A percentile compares a stretch with the other conserved stretches of the same genome.
phyloP scores from a whole-genome alignment of 352 stramenopile genomes.

The Pythium rhizo-oryzae region DNA sequence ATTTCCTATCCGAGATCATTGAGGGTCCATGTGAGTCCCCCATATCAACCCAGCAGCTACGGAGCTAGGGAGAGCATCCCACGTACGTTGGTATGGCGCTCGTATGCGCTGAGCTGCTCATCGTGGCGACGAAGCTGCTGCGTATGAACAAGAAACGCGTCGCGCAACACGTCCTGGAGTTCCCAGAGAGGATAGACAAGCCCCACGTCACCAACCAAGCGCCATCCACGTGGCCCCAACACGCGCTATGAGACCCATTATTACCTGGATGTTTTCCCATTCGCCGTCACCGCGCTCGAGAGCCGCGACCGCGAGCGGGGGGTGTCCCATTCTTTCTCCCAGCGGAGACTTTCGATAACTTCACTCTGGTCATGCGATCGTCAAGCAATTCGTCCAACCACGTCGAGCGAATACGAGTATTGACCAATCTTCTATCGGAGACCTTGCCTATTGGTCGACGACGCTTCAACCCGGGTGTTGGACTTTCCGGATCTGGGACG shows the following conservation, averaged over 20 bases:
- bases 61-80: neutral
- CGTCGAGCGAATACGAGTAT: neutral
- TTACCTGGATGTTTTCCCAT: slow-evolving; percentile 75
- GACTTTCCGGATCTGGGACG: slow-evolving; percentile 21
- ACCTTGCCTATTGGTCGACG: slow-evolving; percentile 12
- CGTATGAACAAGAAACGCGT: slow-evolving; percentile 46
- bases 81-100: slow-evolving; percentile 1
- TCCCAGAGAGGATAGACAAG: too few species aligned
- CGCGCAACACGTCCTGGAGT: slow-evolving; percentile 53
- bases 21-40: neutral
- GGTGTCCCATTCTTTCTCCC: neutral
- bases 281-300: slow-evolving; percentile 51
- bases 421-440: neutral
- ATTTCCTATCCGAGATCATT: slow-evolving; percentile 18
- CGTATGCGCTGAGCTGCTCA: slow-evolving; percentile 22
- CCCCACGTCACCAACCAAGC: neutral
- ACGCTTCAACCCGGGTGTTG: slow-evolving; percentile 1
- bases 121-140: slow-evolving; percentile 25
- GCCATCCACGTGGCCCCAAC: too few species aligned
- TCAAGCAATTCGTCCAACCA: slow-evolving; percentile 4
- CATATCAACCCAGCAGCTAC: neutral
- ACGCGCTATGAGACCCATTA: neutral
- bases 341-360: too few species aligned
- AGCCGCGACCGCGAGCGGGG: slow-evolving; percentile 27
- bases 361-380: neutral